phyloP scores from a whole-genome alignment of 176 grass and related monocot species.

The Musa troglodytarum region DNA sequence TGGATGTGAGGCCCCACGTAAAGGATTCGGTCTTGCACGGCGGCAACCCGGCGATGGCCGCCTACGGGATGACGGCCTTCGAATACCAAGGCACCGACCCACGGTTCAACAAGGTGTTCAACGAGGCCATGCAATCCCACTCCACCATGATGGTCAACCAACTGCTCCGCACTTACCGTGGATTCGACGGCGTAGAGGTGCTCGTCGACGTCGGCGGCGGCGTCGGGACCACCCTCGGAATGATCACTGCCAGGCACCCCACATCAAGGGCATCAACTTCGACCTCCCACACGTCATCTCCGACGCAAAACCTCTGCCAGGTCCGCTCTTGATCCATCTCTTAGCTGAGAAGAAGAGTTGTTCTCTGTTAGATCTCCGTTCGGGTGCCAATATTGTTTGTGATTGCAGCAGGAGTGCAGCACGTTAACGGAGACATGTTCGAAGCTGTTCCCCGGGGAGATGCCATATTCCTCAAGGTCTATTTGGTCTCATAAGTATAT shows the following conservation, averaged over 20 bases:
- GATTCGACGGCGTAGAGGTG: slow-evolving; percentile 43
- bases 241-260: slow-evolving; percentile 36
- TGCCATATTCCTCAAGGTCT: slow-evolving; percentile 81
- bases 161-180: slow-evolving; percentile 56
- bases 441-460: slow-evolving; percentile 44
- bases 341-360: no score
- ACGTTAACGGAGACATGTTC: slow-evolving; percentile 88
- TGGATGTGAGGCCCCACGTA: slow-evolving; percentile 49
- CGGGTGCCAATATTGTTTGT: neutral
- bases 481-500: neutral
- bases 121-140: slow-evolving; percentile 81
- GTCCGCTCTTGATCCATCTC: slow-evolving; percentile 2
- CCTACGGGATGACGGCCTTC: slow-evolving; percentile 78
- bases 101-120: slow-evolving; percentile 85
- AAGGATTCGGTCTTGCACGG: slow-evolving; percentile 68
- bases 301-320: slow-evolving; percentile 65
- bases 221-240: slow-evolving; percentile 54
- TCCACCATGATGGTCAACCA: slow-evolving; percentile 64
- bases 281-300: slow-evolving; percentile 92
- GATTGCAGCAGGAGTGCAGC: slow-evolving; percentile 34
- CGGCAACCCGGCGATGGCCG: slow-evolving; percentile 81
- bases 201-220: slow-evolving; percentile 84
- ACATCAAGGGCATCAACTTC: slow-evolving; percentile 60
- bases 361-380: neutral
- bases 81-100: slow-evolving; percentile 79